These are phyloP conservation scores for Alnus glutinosa DNA, from an alignment of 306 rosid species.

Conservation along the genomic window DNA sequence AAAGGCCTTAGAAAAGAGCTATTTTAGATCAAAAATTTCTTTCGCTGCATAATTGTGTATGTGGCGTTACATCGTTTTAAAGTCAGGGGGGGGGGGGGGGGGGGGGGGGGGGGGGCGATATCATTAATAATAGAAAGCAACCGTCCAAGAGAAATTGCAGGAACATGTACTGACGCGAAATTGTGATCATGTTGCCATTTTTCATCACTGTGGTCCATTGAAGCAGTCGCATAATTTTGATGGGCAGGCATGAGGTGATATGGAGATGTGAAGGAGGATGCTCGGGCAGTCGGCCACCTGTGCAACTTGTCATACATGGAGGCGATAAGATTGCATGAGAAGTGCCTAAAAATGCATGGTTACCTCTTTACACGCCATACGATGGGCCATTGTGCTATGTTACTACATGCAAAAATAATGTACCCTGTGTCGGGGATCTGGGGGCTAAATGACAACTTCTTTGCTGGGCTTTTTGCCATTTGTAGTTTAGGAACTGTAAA, in stretches of 20 bases:
- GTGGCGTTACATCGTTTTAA: no score
- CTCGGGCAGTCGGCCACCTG: constrained; percentile 29
- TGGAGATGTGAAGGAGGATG: constrained; percentile 31
- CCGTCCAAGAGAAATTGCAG: constrained; percentile 41
- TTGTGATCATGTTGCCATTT: constrained; percentile 44
- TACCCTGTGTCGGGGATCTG: constrained; percentile 57
- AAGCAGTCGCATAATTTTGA: constrained; percentile 20
- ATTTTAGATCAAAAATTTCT: no score
- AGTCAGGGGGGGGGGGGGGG: no score
- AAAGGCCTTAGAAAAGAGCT: no score
- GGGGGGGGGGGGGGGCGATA: no score
- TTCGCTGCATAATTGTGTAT: no score
- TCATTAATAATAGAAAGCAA: constrained; percentile 28
- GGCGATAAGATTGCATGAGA: constrained; percentile 44
- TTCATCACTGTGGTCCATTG: constrained; percentile 51
- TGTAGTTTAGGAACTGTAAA: constrained; percentile 30
- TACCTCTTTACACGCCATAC: constrained; percentile 34
- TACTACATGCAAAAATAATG: constrained; percentile 43
- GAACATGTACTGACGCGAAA: constrained; percentile 34
- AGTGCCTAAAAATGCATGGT: constrained; percentile 43
- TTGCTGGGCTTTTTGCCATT: constrained; percentile 31
- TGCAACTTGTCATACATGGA: constrained; percentile 19
- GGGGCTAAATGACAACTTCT: constrained; percentile 61
- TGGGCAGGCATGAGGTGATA: constrained; percentile 18
- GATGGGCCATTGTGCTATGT: constrained; percentile 27